These are phyloP conservation scores for Suhomyces prunicola DNA, from an alignment of 805 yeast genomes.

Conservation along the genomic window DNA sequence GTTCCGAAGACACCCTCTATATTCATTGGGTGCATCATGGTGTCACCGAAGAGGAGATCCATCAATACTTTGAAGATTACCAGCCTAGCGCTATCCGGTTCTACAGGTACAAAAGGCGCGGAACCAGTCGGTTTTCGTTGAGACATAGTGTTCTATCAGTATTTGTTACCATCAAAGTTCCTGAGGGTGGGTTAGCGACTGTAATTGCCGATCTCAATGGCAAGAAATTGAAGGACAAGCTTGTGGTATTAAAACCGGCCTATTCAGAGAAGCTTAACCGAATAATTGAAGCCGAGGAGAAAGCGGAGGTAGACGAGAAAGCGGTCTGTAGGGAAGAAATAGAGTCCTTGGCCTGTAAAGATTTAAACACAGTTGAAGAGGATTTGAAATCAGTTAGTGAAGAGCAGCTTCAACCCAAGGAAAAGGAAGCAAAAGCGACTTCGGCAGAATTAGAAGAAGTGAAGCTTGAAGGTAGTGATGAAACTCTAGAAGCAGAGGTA, in stretches of 20 bases:
- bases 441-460: background rate
- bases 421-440: background rate
- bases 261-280: background rate
- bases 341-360: background rate
- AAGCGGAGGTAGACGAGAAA: background rate
- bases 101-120: background rate
- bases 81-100: slow-evolving; percentile 6
- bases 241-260: slow-evolving; percentile 1
- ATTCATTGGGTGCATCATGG: slow-evolving; percentile 39
- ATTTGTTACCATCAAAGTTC: slow-evolving; percentile 23
- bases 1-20: slow-evolving; percentile 40
- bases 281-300: background rate
- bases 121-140: background rate
- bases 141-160: background rate
- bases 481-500: background rate
- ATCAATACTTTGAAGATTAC: slow-evolving; percentile 43
- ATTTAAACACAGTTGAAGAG: background rate
- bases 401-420: background rate
- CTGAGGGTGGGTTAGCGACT: slow-evolving; percentile 37
- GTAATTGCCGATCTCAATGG: slow-evolving; percentile 41
- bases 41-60: slow-evolving; percentile 43
- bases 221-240: slow-evolving; percentile 31
- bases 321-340: background rate
- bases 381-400: background rate
- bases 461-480: background rate